A percentile compares a stretch with the other conserved stretches of the same genome.
phyloP scores from a whole-genome alignment of 2,329 filamentous ascomycete species.

The Calonectria honghensis region DNA sequence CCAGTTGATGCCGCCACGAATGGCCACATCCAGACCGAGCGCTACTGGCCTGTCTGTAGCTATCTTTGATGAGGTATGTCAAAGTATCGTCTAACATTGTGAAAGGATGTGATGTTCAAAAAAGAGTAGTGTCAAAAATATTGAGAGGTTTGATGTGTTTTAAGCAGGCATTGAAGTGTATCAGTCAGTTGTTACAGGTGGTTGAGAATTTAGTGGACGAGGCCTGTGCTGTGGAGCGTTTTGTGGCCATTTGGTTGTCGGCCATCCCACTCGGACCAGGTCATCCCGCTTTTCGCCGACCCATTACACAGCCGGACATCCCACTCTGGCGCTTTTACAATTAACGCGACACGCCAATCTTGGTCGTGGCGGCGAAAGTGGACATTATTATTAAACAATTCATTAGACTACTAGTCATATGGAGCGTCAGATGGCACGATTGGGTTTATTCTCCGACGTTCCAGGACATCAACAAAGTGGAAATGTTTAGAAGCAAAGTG shows the following conservation, averaged over 20 bases:
- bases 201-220: neutral
- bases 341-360: neutral
- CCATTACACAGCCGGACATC: slow-evolving; percentile 16
- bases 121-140: neutral
- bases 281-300: slow-evolving; percentile 28
- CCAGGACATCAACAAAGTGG: neutral
- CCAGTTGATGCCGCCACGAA: slow-evolving; percentile 13
- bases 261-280: slow-evolving; percentile 28
- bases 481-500: neutral
- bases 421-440: neutral
- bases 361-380: slow-evolving; percentile 6
- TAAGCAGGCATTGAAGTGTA: neutral
- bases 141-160: neutral
- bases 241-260: neutral
- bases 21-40: neutral
- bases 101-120: neutral
- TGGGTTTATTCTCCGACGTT: neutral
- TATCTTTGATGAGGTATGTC: slow-evolving; percentile 39
- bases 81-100: slow-evolving; percentile 38
- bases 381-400: slow-evolving; percentile 1
- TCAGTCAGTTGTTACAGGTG: neutral
- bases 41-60: neutral
- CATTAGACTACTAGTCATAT: neutral
- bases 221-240: neutral
- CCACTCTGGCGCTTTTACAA: slow-evolving; percentile 7